Percentiles rank a stretch among this genome's conserved stretches.
phyloP scores from a whole-genome alignment of 73 alveolate species.

The Paramecium pentaurelia region DNA sequence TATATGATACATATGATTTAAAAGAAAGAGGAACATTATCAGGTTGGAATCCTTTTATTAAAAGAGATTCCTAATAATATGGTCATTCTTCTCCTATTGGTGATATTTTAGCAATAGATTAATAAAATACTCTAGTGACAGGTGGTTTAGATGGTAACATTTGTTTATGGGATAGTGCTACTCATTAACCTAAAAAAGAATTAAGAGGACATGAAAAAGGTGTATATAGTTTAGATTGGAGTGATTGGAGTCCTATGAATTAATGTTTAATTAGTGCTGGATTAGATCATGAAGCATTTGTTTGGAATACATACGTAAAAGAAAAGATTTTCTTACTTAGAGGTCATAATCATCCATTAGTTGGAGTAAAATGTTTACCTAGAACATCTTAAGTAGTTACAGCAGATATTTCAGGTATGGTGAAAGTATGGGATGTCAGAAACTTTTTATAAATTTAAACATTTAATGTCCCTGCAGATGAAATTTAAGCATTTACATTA shows the following conservation, averaged over 20 bases:
- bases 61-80: constrained; percentile 64
- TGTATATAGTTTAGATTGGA: constrained; percentile 86
- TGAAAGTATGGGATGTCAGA: constrained; percentile 97
- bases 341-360: constrained; percentile 96
- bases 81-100: constrained; percentile 87
- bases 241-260: constrained; percentile 68
- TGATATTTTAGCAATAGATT: constrained; percentile 83
- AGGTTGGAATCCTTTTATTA: constrained; percentile 87
- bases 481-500: constrained; percentile 89
- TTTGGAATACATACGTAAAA: constrained; percentile 96
- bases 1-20: constrained; percentile 81
- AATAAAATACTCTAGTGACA: constrained; percentile 73
- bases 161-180: constrained; percentile 84
- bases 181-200: constrained; percentile 66
- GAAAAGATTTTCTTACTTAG: constrained; percentile 92
- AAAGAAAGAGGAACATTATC: constrained; percentile 76
- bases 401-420: constrained; percentile 98
- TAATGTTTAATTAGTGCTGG: constrained; percentile 84
- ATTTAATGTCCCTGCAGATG: constrained; percentile 92
- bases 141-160: constrained; percentile 88
- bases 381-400: constrained; percentile 92
- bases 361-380: constrained; percentile 94
- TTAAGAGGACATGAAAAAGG: constrained; percentile 86
- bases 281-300: constrained; percentile 89
- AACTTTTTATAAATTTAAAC: constrained; percentile 91